phyloP scores from a whole-genome alignment of 2,329 filamentous ascomycete genomes.

The Dactylellina leptospora region DNA sequence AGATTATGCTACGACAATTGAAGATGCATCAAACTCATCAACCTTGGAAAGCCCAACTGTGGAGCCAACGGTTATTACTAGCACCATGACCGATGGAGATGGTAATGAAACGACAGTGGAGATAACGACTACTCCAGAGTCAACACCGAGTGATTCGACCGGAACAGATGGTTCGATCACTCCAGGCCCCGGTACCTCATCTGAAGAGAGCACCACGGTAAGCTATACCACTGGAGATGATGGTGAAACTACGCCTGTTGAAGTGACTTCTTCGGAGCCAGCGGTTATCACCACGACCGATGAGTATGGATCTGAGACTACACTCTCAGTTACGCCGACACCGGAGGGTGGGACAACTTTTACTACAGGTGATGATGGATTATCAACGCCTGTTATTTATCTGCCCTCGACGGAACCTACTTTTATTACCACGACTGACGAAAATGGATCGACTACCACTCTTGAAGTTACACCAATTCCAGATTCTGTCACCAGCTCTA shows the following conservation, averaged over 20 bases:
- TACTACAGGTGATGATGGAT: conserved; percentile 4
- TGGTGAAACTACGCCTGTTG: background rate
- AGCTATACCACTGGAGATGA: background rate
- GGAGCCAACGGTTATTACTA: background rate
- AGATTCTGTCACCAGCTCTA: background rate
- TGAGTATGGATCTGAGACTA: conserved; percentile 10
- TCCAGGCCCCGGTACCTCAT: background rate
- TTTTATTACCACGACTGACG: no score
- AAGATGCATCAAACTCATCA: background rate
- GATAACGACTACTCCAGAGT: background rate
- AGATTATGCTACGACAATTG: background rate
- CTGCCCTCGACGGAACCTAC: no score
- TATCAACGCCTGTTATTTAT: no score
- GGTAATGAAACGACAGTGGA: background rate
- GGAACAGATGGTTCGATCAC: background rate
- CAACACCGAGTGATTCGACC: conserved; percentile 4
- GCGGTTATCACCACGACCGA: background rate
- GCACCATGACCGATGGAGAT: background rate
- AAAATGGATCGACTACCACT: conserved; percentile 4
- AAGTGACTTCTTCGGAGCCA: background rate
- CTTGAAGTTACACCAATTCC: background rate
- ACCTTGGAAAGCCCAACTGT: no score
- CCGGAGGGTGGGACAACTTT: background rate
- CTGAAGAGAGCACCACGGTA: background rate
- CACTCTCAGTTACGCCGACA: background rate